Conservation (phyloP, 2,329 filamentous ascomycete genomes). For the Aurifilum marmelostoma region DNA sequence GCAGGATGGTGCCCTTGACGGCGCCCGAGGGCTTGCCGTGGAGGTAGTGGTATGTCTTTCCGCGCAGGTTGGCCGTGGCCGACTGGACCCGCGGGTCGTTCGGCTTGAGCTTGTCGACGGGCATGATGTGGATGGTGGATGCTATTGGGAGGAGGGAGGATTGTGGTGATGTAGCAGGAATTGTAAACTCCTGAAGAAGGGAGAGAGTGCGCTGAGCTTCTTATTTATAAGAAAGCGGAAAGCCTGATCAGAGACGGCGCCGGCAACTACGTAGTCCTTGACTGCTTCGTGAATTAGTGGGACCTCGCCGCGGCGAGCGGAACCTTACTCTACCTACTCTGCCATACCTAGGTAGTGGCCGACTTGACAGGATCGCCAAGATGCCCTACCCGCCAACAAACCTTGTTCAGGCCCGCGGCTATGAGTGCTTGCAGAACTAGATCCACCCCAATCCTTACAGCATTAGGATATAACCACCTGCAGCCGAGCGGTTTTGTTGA, state of each 20-base stretch:
- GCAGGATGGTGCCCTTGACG: slow-evolving; percentile 38
- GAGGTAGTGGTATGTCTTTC: slow-evolving; percentile 71
- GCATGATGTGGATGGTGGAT: slow-evolving; percentile 37
- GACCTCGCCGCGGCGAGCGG: too few species aligned
- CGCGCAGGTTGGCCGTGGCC: slow-evolving; percentile 65
- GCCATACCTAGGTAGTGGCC: too few species aligned
- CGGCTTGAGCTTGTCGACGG: slow-evolving; percentile 65
- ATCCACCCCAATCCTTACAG: too few species aligned
- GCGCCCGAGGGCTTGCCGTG: slow-evolving; percentile 52
- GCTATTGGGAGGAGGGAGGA: too few species aligned
- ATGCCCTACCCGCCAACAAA: neutral
- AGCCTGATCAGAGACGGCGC: neutral
- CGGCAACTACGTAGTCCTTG: neutral
- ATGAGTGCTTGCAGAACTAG: too few species aligned
- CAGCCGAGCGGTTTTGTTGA: too few species aligned
- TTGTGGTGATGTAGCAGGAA: neutral
- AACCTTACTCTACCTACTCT: too few species aligned
- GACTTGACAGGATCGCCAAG: neutral
- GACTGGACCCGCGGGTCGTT: slow-evolving; percentile 69
- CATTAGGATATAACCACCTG: too few species aligned
- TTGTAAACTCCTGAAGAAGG: neutral
- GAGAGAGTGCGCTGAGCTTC: neutral
- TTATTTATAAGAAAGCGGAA: neutral
- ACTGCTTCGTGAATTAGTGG: neutral
- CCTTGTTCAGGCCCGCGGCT: neutral